Percentiles rank a stretch among this genome's conserved stretches.
Conservation (phyloP, 129 eudicot species). For the Centella asiatica region DNA sequence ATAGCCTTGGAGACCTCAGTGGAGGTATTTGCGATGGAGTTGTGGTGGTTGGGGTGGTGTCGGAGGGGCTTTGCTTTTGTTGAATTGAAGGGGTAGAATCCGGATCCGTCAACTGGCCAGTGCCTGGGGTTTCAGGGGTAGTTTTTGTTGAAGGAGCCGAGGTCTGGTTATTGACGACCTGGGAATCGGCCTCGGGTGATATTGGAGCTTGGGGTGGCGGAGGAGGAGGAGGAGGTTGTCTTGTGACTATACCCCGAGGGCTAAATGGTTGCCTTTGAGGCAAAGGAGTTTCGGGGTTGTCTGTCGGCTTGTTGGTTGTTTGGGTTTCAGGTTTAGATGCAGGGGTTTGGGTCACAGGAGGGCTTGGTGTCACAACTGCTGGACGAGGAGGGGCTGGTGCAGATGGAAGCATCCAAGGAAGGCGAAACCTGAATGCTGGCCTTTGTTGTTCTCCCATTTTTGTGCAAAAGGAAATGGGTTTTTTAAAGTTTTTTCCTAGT, state of each 20-base stretch:
- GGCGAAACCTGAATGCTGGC: slow-evolving; percentile 46
- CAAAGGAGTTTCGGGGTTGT: neutral
- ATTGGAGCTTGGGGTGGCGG: slow-evolving; percentile 26
- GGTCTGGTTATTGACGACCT: no score
- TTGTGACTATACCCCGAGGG: slow-evolving; percentile 33
- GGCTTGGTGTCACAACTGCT: neutral
- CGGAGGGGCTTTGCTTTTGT: neutral
- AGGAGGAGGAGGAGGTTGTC: slow-evolving; percentile 27
- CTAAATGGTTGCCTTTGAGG: slow-evolving; percentile 30
- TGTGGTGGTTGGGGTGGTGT: neutral
- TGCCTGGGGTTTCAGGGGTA: no score
- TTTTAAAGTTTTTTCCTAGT: no score
- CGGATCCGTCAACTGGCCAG: slow-evolving; percentile 6
- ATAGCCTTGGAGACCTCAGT: slow-evolving; percentile 12
- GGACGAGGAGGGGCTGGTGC: slow-evolving; percentile 22
- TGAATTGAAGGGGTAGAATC: slow-evolving; percentile 10
- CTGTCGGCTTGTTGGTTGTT: no score
- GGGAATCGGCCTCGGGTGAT: slow-evolving; percentile 19
- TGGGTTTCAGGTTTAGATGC: neutral
- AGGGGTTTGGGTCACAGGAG: slow-evolving; percentile 12
- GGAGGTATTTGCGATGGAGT: neutral
- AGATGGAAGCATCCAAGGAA: slow-evolving; percentile 46
- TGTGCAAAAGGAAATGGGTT: slow-evolving; percentile 3
- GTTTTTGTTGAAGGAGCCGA: no score
- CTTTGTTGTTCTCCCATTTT: slow-evolving; percentile 60